phyloP scores from a whole-genome alignment of 2,329 filamentous ascomycete genomes.

The Penicillium aurantiogriseum region DNA sequence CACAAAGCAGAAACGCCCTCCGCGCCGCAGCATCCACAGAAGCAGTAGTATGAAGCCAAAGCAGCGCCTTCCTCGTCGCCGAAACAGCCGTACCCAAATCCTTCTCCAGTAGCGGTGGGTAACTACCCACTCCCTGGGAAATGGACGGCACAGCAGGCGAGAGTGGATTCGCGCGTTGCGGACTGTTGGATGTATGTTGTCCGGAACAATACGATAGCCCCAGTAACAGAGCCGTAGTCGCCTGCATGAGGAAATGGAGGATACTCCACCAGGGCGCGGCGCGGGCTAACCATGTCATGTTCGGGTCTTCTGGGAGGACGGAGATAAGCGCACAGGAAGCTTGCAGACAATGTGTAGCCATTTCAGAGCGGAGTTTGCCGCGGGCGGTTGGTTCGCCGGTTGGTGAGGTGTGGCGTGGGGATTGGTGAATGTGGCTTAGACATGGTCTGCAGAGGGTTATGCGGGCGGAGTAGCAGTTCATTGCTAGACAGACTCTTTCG shows the following conservation, averaged over 20 bases:
- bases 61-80: conserved; percentile 37
- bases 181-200: neutral
- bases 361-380: conserved; percentile 17
- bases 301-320: conserved; percentile 38
- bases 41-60: conserved; percentile 39
- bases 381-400: neutral
- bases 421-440: conserved; percentile 34
- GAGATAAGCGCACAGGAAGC: conserved; percentile 39
- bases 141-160: neutral
- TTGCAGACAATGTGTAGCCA: conserved; percentile 39
- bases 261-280: conserved; percentile 44
- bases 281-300: conserved; percentile 35
- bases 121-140: neutral
- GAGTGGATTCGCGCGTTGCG: neutral
- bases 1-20: conserved; percentile 38
- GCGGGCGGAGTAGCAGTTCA: conserved; percentile 43
- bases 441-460: conserved; percentile 45
- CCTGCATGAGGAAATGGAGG: conserved; percentile 47
- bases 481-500: conserved; percentile 38
- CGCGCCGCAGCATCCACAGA: conserved; percentile 30
- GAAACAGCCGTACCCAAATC: conserved; percentile 25
- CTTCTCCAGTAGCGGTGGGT: conserved; percentile 21
- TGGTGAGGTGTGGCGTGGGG: neutral
- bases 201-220: conserved; percentile 30
- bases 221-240: conserved; percentile 42